Percentiles rank a stretch among this genome's conserved stretches.
These are phyloP conservation scores for Boletus barrowsii DNA, from an alignment of 768 basidiomycete species.

Conservation along the genomic window DNA sequence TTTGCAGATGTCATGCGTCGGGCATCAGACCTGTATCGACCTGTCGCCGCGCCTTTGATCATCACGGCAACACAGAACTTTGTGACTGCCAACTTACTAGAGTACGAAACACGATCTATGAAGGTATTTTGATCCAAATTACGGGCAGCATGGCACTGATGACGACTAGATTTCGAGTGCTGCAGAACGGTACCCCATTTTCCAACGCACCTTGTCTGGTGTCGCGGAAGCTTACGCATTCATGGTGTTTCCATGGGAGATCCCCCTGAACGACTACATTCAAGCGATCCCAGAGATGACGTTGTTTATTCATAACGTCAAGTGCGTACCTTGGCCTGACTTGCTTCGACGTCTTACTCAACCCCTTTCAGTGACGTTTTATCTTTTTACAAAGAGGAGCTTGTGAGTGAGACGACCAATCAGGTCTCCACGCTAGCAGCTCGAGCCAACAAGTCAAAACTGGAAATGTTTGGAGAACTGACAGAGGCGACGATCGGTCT, in stretches of 20 bases:
- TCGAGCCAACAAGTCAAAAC: constrained; percentile 22
- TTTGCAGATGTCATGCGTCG: constrained; percentile 34
- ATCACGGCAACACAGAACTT: constrained; percentile 35
- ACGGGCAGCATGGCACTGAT: not conserved
- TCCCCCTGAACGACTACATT: constrained; percentile 34
- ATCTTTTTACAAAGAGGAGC: constrained; percentile 43
- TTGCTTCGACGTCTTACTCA: not conserved
- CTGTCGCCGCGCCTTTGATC: constrained; percentile 34
- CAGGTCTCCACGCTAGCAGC: constrained; percentile 33
- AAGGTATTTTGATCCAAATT: constrained; percentile 8
- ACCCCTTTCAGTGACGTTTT: constrained; percentile 34
- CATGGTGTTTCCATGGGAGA: constrained; percentile 34
- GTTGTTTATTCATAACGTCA: constrained; percentile 32
- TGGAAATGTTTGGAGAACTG: constrained; percentile 23
- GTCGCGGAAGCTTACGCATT: constrained; percentile 33
- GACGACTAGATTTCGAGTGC: constrained; percentile 14
- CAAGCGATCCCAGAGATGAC: constrained; percentile 39
- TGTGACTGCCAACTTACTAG: constrained; percentile 33
- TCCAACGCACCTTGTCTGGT: constrained; percentile 29
- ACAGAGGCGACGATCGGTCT: constrained; percentile 25
- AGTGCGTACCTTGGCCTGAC: constrained; percentile 29
- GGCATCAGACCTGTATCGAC: constrained; percentile 25
- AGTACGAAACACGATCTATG: constrained; percentile 30
- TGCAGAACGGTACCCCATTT: constrained; percentile 28
- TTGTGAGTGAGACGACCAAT: constrained; percentile 33